These are phyloP conservation scores for Dillenia suffruticosa DNA, from an alignment of 164 flowering plant genomes.

Conservation along the genomic window DNA sequence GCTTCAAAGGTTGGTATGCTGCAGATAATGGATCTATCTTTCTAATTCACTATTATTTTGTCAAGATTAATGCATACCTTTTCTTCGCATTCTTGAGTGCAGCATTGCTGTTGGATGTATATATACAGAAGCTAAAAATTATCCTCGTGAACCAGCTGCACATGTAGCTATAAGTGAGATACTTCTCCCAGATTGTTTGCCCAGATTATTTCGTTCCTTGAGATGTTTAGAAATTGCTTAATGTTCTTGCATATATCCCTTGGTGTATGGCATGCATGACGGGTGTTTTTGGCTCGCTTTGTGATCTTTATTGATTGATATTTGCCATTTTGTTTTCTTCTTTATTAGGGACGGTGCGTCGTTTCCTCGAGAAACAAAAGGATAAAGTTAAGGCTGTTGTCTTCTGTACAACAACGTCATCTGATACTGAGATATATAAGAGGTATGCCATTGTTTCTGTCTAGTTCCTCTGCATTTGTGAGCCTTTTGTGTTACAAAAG, in stretches of 20 bases:
- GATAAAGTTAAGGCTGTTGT: slow-evolving; percentile 80
- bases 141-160: slow-evolving; percentile 99
- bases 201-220: not conserved
- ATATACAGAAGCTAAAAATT: slow-evolving; percentile 91
- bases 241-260: not conserved
- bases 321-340: not conserved
- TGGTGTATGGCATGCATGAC: too few relatives aligned
- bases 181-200: slow-evolving; percentile 10
- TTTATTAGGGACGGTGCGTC: slow-evolving; percentile 73
- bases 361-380: slow-evolving; percentile 94
- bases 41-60: too few relatives aligned
- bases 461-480: not conserved
- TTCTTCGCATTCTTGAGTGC: slow-evolving; percentile 31
- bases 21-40: too few relatives aligned
- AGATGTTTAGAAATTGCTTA: not conserved
- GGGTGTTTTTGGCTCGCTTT: too few relatives aligned
- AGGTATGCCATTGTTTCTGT: slow-evolving; percentile 36
- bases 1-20: slow-evolving; percentile 47
- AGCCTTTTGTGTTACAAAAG: not conserved
- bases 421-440: slow-evolving; percentile 96
- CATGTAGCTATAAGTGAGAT: slow-evolving; percentile 97
- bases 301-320: too few relatives aligned
- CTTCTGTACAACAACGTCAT: slow-evolving; percentile 77
- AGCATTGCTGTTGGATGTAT: slow-evolving; percentile 98
- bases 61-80: slow-evolving; percentile 4